These are phyloP conservation scores for Backusella luteola DNA, from an alignment of 192 early-diverging fungal species.

Conservation along the genomic window DNA sequence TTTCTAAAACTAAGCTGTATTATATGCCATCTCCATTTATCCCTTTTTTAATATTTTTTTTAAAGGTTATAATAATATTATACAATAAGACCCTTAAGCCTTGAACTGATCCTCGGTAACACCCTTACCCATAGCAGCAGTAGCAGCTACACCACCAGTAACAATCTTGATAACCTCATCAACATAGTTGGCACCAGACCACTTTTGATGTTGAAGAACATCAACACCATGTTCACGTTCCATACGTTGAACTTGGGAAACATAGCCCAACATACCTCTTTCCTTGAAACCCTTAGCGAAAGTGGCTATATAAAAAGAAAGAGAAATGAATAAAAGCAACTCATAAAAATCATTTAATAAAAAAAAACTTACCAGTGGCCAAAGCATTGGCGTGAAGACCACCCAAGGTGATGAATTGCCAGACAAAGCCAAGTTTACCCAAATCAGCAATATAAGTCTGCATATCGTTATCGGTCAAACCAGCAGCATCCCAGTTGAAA, in stretches of 20 bases:
- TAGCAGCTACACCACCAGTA: conserved; percentile 90
- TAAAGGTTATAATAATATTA: neutral
- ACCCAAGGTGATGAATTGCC: conserved; percentile 98
- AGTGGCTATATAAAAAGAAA: conserved; percentile 30
- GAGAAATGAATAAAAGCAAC: neutral
- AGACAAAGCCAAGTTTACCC: conserved; percentile 89
- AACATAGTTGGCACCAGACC: conserved; percentile 72
- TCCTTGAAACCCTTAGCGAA: conserved; percentile 89
- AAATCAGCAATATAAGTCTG: conserved; percentile 78
- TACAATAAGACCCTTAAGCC: conserved; percentile 10
- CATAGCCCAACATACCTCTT: conserved; percentile 94
- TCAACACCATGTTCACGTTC: conserved; percentile 91
- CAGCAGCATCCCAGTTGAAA: conserved; percentile 97
- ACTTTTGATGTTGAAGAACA: conserved; percentile 87
- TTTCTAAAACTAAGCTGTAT: neutral
- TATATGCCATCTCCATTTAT: neutral
- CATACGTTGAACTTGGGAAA: conserved; percentile 90
- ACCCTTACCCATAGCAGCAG: conserved; percentile 94
- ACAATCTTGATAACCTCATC: conserved; percentile 86
- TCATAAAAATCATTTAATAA: neutral
- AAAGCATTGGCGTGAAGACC: conserved; percentile 94
- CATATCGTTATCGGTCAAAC: conserved; percentile 91
- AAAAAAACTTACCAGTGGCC: conserved; percentile 53
- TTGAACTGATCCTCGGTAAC: conserved; percentile 83
- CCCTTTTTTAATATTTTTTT: neutral